Base-by-base conservation (phyloP, 129 eudicot species). In the Chrysanthemum lavandulifolium region DNA sequence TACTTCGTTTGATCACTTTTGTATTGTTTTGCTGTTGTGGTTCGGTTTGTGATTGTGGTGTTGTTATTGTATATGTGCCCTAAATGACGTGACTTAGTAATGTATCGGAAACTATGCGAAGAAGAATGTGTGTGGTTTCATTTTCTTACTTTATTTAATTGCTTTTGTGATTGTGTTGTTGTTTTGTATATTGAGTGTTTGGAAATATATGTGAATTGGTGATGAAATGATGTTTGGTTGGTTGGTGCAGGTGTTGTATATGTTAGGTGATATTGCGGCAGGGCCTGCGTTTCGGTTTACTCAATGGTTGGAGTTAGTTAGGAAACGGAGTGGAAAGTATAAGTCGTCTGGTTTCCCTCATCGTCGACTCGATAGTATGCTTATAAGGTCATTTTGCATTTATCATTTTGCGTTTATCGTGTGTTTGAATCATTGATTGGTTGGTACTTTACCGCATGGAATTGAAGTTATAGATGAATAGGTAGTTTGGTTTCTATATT, bases 281-380 rank as follows among this genome's bases (percentile, higher is more conserved):
- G 91, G 89, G 18, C 90, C 98, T 9, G 96, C 95, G 48, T 83
- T 83, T 74, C 79, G 95, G 68, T 87, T 93, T 65, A 67, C 87
- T 45, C 97, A 94, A 81, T 94, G 97, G 99, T 73, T 94, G 85
- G 99, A 90, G 56, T 79, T 94, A 67, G 96, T 94, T 49, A 91
- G 99, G 50, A 90, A 84, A 75, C 89, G 97, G 18, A 94, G 95
- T 18, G 79, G 88, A 55, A 77, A 79, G 65, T 78, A 82, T 76
- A 83, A 90, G 67, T 78, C 92, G 73, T 87, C 98, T 7, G 96
- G 94, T 2, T 88, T 88, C 81, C 93, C 98, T 76, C 87, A 62
- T 55, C 85, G 92, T 23, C 91, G 84, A 29, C 65, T 74, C 15
- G 84, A 75, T 82, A 86, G 83, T 74, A 82, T 84, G 88, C 91